Conservation (phyloP, 495 filamentous ascomycete genomes). For the Neurospora sp. region DNA sequence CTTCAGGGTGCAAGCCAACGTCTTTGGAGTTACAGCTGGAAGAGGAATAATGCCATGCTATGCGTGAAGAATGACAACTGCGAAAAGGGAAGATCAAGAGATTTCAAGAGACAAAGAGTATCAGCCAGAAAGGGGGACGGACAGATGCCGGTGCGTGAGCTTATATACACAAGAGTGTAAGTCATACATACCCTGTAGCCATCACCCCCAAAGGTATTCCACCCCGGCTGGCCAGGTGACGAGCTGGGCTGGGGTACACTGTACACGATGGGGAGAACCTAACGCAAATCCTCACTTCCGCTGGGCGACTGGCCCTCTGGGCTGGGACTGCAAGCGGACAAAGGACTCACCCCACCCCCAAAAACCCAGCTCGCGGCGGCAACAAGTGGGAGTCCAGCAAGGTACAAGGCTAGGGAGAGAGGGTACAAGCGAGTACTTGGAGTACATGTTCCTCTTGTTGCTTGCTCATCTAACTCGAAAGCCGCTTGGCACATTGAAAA, state of each 20-base stretch:
- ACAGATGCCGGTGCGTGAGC: not conserved
- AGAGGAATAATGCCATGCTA: not conserved
- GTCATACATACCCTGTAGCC: not conserved
- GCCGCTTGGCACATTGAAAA: conserved; percentile 13
- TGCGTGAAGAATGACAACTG: not conserved
- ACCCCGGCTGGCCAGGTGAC: not conserved
- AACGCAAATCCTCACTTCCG: not conserved
- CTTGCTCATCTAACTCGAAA: not conserved
- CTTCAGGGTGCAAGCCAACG: not conserved
- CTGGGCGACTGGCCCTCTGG: not conserved
- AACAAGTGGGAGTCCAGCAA: not conserved
- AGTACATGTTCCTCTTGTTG: not conserved
- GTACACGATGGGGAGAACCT: not conserved
- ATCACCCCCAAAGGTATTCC: not conserved
- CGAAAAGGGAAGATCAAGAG: not conserved
- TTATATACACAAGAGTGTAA: not conserved
- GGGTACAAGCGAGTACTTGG: not conserved
- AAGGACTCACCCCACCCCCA: not conserved
- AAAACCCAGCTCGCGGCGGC: not conserved
- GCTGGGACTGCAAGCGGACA: not conserved
- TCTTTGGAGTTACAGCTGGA: not conserved
- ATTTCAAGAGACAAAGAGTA: not conserved
- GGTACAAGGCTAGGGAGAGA: not conserved
- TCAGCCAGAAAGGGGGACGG: not conserved
- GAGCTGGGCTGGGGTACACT: not conserved